Evolutionary conservation across 2,329 filamentous ascomycete genomes (phyloP).

Genomic region (Beauveria sp.): DNA sequence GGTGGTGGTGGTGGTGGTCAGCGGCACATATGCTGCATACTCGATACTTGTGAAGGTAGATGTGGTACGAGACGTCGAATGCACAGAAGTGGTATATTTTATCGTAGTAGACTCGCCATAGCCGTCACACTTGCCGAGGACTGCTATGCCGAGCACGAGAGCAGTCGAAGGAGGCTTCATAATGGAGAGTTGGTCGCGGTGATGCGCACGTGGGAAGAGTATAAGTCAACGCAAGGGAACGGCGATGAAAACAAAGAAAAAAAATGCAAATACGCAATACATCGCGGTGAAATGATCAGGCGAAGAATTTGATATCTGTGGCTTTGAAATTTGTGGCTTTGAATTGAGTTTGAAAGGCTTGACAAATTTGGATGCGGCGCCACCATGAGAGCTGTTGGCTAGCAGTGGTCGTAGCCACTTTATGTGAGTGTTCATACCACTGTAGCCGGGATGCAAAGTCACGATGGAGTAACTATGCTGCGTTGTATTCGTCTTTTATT

Average conservation of each 20-base stretch:
- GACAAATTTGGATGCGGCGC: not conserved
- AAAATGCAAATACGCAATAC: no score
- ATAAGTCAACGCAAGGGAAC: not conserved
- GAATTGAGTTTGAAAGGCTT: no score
- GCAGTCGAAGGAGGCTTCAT: not conserved
- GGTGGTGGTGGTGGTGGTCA: not conserved
- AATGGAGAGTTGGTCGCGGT: not conserved
- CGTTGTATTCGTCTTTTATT: conserved; percentile 11
- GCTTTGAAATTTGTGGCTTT: no score
- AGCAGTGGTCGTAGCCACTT: no score
- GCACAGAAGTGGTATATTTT: not conserved
- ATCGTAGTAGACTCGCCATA: not conserved
- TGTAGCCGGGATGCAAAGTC: not conserved
- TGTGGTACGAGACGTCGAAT: not conserved
- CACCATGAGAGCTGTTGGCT: not conserved
- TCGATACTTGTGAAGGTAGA: not conserved
- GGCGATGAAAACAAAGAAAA: no score
- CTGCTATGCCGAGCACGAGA: not conserved
- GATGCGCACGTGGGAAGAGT: not conserved
- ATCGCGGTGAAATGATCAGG: no score
- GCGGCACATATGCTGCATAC: not conserved
- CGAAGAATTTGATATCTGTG: no score
- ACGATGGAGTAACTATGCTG: not conserved
- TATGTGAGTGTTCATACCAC: no score
- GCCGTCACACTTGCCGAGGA: not conserved